These are phyloP conservation scores for Ceratocystis lukuohia DNA, from an alignment of 2,329 filamentous ascomycete species.

Conservation along the genomic window DNA sequence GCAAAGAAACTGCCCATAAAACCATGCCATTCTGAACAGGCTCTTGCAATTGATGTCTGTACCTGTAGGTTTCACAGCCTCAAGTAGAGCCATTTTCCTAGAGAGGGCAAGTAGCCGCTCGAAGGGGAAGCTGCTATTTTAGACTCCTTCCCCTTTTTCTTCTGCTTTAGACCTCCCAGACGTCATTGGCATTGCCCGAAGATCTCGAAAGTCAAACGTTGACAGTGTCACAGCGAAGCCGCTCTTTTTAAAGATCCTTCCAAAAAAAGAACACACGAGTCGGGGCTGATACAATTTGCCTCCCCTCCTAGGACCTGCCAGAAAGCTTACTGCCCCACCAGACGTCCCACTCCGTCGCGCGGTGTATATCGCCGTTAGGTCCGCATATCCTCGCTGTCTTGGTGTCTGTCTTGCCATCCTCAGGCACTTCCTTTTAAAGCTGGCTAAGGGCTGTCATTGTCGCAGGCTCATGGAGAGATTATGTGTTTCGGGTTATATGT, in stretches of 20 bases:
- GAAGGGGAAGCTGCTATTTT: not conserved
- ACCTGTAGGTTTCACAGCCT: not conserved
- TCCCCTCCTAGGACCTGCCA: not conserved
- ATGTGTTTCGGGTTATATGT: slow-evolving; percentile 4
- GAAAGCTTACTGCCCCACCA: not conserved
- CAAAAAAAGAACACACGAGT: slow-evolving; percentile 1
- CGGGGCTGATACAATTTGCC: not conserved
- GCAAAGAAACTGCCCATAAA: not conserved
- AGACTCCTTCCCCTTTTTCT: not conserved
- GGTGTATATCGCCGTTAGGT: not conserved
- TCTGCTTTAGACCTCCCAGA: not conserved
- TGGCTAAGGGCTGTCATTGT: not conserved
- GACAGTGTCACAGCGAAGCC: not conserved
- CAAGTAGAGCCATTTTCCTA: not conserved
- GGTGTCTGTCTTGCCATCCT: not conserved
- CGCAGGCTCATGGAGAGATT: not conserved
- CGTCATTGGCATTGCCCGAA: not conserved
- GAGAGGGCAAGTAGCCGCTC: not conserved
- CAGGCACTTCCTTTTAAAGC: not conserved
- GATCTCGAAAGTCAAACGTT: not conserved
- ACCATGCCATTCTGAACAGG: not conserved
- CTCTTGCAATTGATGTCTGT: not conserved
- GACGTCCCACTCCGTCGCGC: not conserved
- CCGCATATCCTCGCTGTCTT: not conserved
- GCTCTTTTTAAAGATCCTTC: not conserved